Conservation (phyloP, 441 rosid genomes). For the Aleurites moluccanus region DNA sequence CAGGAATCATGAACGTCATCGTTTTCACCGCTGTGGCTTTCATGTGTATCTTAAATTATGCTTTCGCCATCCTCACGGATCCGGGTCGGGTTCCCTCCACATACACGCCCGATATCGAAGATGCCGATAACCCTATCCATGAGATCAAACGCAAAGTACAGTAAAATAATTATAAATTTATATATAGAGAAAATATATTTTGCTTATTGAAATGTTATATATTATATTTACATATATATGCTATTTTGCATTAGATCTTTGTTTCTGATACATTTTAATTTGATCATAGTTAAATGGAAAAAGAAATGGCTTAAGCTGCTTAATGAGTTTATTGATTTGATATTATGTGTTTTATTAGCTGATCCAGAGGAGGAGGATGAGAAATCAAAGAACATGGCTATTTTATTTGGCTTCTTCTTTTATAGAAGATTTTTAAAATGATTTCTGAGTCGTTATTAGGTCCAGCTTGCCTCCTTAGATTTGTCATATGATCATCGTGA, state of each 20-base stretch:
- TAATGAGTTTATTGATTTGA: not conserved
- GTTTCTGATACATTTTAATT: not conserved
- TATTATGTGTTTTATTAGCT: not conserved
- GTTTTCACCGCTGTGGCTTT: conserved; percentile 65
- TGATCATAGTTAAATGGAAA: not conserved
- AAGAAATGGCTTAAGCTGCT: not conserved
- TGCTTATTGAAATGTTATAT: not conserved
- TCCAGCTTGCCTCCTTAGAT: not conserved
- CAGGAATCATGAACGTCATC: conserved; percentile 68
- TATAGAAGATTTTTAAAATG: not conserved
- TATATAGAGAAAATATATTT: not conserved
- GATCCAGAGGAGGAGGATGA: not conserved
- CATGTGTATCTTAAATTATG: conserved; percentile 59
- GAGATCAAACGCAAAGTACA: conserved; percentile 92
- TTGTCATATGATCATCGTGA: not conserved
- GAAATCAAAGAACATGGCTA: not conserved
- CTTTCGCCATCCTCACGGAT: conserved; percentile 60
- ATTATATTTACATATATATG: not conserved
- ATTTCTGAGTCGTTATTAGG: not conserved
- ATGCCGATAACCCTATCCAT: conserved; percentile 54
- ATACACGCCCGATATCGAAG: conserved; percentile 80
- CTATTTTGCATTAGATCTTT: conserved; percentile 1
- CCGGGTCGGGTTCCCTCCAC: conserved; percentile 79
- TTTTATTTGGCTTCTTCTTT: not conserved
- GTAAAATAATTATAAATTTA: not conserved